Evolutionary conservation across 140 eudicot genomes (phyloP).

Genomic region (Bidens hawaiensis): DNA sequence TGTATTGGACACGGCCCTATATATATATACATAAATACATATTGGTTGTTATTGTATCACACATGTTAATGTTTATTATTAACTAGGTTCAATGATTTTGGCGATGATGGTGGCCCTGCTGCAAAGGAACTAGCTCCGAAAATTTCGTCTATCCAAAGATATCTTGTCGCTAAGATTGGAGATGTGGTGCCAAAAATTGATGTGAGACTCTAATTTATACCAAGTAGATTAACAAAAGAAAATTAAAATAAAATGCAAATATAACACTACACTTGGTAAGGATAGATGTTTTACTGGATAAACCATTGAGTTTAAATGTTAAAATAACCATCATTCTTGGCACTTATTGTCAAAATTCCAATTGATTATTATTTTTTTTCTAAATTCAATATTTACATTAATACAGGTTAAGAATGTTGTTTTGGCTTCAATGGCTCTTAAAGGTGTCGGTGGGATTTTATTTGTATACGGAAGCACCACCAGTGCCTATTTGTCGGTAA

Average conservation of each 20-base stretch:
- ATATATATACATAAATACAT: background rate
- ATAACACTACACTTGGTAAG: background rate
- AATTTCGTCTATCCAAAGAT: constrained; percentile 38
- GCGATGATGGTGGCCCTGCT: constrained; percentile 85
- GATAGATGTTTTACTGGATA: background rate
- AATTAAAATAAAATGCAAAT: background rate
- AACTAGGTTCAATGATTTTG: constrained; percentile 85
- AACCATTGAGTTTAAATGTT: background rate
- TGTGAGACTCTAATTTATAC: constrained; percentile 33
- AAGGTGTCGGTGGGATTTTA: constrained; percentile 75
- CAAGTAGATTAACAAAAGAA: background rate
- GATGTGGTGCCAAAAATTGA: constrained; percentile 39
- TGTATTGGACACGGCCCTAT: background rate
- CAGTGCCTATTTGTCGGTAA: constrained; percentile 79
- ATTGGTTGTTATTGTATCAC: background rate
- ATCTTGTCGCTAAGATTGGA: constrained; percentile 43
- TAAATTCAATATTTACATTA: background rate
- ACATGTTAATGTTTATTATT: background rate
- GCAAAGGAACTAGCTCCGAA: constrained; percentile 71
- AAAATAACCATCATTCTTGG: background rate
- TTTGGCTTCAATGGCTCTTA: constrained; percentile 45
- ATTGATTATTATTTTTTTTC: background rate
- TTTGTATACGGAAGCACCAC: constrained; percentile 70
- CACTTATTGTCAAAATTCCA: background rate
- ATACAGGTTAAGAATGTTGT: constrained; percentile 60